Percentiles rank a stretch among this genome's conserved stretches.
These are phyloP conservation scores for Xylaria polymorpha DNA, from an alignment of 2,329 filamentous ascomycete genomes.

Conservation along the genomic window DNA sequence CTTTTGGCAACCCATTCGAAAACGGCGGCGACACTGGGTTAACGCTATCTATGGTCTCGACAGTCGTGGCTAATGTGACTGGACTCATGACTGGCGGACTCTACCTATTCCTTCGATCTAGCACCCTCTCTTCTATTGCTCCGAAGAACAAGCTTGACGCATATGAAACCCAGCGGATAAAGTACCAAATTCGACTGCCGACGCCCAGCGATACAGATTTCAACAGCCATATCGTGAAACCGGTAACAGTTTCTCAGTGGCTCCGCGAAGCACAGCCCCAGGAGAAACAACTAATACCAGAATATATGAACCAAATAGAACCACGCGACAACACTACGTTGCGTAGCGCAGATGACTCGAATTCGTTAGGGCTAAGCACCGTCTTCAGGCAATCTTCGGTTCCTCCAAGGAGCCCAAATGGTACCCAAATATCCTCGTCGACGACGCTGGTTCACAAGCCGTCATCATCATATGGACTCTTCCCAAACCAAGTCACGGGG, in stretches of 20 bases:
- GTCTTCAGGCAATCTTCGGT: slow-evolving; percentile 44
- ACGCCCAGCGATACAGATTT: slow-evolving; percentile 45
- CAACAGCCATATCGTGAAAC: slow-evolving; percentile 53
- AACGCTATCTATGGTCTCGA: slow-evolving; percentile 70
- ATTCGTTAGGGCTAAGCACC: slow-evolving; percentile 53
- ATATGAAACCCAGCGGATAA: slow-evolving; percentile 58
- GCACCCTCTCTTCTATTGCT: slow-evolving; percentile 66
- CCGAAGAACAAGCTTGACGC: slow-evolving; percentile 60
- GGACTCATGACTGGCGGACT: slow-evolving; percentile 73
- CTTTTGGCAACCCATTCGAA: slow-evolving; percentile 56
- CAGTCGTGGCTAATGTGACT: slow-evolving; percentile 73
- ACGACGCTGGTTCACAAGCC: slow-evolving; percentile 52
- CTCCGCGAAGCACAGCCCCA: slow-evolving; percentile 52
- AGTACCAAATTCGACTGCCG: slow-evolving; percentile 50
- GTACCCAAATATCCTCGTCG: slow-evolving; percentile 47
- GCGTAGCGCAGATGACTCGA: slow-evolving; percentile 42
- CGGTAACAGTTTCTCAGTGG: slow-evolving; percentile 47
- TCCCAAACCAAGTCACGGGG: slow-evolving; percentile 50
- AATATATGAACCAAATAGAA: slow-evolving; percentile 47
- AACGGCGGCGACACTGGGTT: slow-evolving; percentile 58
- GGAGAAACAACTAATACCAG: slow-evolving; percentile 51
- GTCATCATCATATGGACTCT: slow-evolving; percentile 55
- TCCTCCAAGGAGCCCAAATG: slow-evolving; percentile 49
- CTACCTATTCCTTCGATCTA: slow-evolving; percentile 74
- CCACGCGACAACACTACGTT: slow-evolving; percentile 38